phyloP scores from a whole-genome alignment of 2,329 filamentous ascomycete species.

The Colletotrichum eleusines region DNA sequence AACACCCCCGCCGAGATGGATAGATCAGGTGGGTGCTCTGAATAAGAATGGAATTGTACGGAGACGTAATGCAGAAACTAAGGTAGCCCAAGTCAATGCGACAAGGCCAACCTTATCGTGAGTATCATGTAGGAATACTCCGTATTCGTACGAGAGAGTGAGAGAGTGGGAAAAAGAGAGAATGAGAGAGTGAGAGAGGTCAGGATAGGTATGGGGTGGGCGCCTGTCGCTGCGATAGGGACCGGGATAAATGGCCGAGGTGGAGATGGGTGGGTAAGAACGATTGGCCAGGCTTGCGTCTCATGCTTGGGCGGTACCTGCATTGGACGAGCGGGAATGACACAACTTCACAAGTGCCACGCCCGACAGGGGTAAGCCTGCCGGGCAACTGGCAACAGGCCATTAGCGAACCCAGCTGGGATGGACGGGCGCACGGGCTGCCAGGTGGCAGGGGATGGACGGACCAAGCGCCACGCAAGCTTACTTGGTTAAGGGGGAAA shows the following conservation, averaged over 20 bases:
- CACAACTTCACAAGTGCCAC: conserved; percentile 12
- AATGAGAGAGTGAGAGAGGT: not conserved
- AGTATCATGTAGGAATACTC: too few species aligned
- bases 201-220: conserved; percentile 5
- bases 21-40: too few species aligned
- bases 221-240: conserved; percentile 28
- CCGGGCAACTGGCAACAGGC: conserved; percentile 17
- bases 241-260: conserved; percentile 14
- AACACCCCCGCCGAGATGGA: not conserved
- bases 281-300: conserved; percentile 40
- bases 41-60: not conserved
- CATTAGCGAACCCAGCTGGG: not conserved
- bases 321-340: conserved; percentile 36
- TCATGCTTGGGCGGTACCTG: conserved; percentile 42
- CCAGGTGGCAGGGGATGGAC: not conserved
- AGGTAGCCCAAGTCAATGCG: not conserved
- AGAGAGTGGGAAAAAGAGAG: not conserved
- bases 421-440: not conserved
- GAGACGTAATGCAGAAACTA: not conserved
- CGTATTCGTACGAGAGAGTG: not conserved
- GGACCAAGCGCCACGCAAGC: not conserved
- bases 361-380: conserved; percentile 21
- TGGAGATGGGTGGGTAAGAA: not conserved
- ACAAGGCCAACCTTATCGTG: not conserved
- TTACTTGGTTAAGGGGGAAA: conserved; percentile 13